Evolutionary conservation across 2,329 filamentous ascomycete species (phyloP).

Genomic region (Pezicula radicicola): DNA sequence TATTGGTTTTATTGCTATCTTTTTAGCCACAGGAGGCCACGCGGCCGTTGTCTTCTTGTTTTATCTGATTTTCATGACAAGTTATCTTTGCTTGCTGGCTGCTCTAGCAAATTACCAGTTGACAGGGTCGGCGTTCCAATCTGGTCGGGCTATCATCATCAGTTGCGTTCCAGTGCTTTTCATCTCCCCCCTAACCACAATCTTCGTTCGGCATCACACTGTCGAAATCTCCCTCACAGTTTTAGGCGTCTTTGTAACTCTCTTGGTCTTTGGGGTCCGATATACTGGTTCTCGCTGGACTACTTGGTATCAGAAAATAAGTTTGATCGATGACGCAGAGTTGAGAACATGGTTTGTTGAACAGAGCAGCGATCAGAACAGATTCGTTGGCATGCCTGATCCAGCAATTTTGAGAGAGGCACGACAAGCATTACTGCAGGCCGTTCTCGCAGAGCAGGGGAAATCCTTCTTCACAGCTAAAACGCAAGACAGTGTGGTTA

Average conservation of each 20-base stretch:
- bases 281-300: slow-evolving; percentile 55
- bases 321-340: slow-evolving; percentile 45
- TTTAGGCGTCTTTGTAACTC: slow-evolving; percentile 48
- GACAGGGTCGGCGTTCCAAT: slow-evolving; percentile 19
- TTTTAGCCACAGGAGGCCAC: slow-evolving; percentile 37
- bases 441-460: slow-evolving; percentile 40
- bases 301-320: slow-evolving; percentile 51
- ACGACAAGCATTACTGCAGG: slow-evolving; percentile 40
- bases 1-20: slow-evolving; percentile 48
- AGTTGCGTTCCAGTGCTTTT: slow-evolving; percentile 52
- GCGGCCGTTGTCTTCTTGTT: slow-evolving; percentile 55
- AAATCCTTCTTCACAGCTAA: slow-evolving; percentile 38
- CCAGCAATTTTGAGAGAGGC: slow-evolving; percentile 45
- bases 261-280: slow-evolving; percentile 51
- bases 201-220: slow-evolving; percentile 48
- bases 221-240: slow-evolving; percentile 53
- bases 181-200: slow-evolving; percentile 53
- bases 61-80: slow-evolving; percentile 54
- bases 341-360: slow-evolving; percentile 46
- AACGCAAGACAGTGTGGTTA: slow-evolving; percentile 42
- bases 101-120: slow-evolving; percentile 32
- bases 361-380: slow-evolving; percentile 19
- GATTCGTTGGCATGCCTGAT: slow-evolving; percentile 15
- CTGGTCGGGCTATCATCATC: slow-evolving; percentile 50
- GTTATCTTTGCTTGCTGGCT: slow-evolving; percentile 56